Base-by-base conservation (phyloP, 2,329 filamentous ascomycete species). In the Leptographium wingfieldii region DNA sequence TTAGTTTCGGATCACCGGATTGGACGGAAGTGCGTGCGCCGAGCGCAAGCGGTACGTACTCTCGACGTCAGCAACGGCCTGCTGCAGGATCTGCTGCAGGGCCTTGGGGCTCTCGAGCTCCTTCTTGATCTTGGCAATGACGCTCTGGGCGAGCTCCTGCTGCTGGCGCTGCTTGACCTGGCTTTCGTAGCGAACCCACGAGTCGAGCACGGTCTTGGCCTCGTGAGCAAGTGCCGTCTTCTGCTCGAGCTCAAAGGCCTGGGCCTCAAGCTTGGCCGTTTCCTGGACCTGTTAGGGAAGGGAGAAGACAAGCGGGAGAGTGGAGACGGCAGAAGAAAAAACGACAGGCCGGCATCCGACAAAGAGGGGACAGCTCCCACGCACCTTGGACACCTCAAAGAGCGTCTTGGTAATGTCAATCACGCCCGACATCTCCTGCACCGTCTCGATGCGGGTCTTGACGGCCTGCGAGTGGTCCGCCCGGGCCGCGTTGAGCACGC, bases 91-190 rank as follows among this genome's bases (percentile, higher is more conserved):
- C 80, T 96, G 91, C 82, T 96, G 90, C 69, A 99, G 86, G 67
- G 87, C 83, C 85, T 92, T 97, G 75, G 95, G 94, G 83, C 88
- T 96, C 83, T 96, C 90, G 62, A 99, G 85, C 83, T 97, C 92
- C 85, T 97, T 97, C 77, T 89, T 87, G 73, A 97, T 94, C 85
- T 96, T 99, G 81, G 88, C 85, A 71, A 99, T 97, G 76, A 99
- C 81, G 75, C 79, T 84, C 73, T 95, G 86, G 66, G 94, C 90
- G 67, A 99, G 85, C 83, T 99, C 94, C 77, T 83, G 87, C 84
- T 99, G 94, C 82, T 99, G 91, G 75, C 94, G 88, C 81, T 92
- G 88, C 88, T 97, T 99, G 72, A 99, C 92, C 82, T 97, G 94
- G 69, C 88, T 80, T 81, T 99, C 94, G 77, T 99, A 99, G 74